Base-by-base conservation (phyloP, 768 basidiomycete species). In the Mycena pura region DNA sequence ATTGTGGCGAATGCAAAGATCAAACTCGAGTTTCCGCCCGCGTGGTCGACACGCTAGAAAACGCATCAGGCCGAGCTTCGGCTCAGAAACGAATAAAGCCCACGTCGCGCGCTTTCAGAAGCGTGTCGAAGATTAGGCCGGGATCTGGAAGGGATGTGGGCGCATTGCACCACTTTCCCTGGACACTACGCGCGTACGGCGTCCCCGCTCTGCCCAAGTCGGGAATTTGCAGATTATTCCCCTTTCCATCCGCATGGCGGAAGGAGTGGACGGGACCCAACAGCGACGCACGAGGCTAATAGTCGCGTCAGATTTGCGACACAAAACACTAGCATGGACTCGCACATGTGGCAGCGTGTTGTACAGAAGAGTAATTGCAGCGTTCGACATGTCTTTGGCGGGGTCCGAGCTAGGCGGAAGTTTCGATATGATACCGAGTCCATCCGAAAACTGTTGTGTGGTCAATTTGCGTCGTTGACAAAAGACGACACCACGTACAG, bases 261-360 rank as follows among this genome's bases (percentile, higher is more conserved):
- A 76, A 84, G 45, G 70, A 56, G 59, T 72, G 54, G 1, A 44
- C 46, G 25, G 70, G 70, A 5, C 81, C 80, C 28, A 78, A 63
- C 50, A 65, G 74, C 0, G 77, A 68, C 9, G 71, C 74, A 9
- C 74, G 76, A 21, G 76, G 73, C 59, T 60, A 24, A 15, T 36
- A 22, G 39, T 14, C 74, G 68, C 40, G 79, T 71, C 60, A 74
- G 78, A n/a, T 67, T 5, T 46, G 27, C n/a, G n/a, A 29, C 19
- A 5, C 3, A 25, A 8, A 46, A 6, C 25, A n/a, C 22, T 22
- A 17, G 6, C 15, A 24, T 70, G 27, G 61, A 57, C 19, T n/a
- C n/a, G 82, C 77, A 49, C 46, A 24, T 89, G 88, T 36, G 87
- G 86, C 13, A 86, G 77, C n/a, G 89, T 81, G 69, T 87, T 84